Conservation (phyloP, 2,329 filamentous ascomycete genomes). For the Lojkania enalia region DNA sequence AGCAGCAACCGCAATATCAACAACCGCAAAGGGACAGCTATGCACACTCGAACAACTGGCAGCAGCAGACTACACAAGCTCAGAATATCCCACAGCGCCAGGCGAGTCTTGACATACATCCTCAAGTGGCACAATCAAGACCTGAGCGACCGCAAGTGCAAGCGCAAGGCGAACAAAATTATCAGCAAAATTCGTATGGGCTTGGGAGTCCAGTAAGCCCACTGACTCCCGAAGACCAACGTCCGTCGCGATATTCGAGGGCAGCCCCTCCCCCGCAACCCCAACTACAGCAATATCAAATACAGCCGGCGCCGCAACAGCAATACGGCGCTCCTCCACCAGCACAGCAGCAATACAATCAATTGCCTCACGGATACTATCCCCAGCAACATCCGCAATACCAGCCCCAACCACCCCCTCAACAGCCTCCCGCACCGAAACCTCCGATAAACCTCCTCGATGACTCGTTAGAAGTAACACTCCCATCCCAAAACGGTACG, state of each 20-base stretch:
- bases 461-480: slow-evolving; percentile 63
- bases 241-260: slow-evolving; percentile 25
- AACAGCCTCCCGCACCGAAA: slow-evolving; percentile 18
- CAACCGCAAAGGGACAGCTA: slow-evolving; percentile 18
- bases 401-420: slow-evolving; percentile 37
- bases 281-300: slow-evolving; percentile 19
- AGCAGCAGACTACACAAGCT: slow-evolving; percentile 18
- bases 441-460: slow-evolving; percentile 59
- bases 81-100: slow-evolving; percentile 26
- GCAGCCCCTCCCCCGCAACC: slow-evolving; percentile 21
- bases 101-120: slow-evolving; percentile 27
- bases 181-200: slow-evolving; percentile 26
- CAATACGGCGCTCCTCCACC: slow-evolving; percentile 13
- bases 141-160: slow-evolving; percentile 31
- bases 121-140: slow-evolving; percentile 33
- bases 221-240: slow-evolving; percentile 35
- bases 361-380: slow-evolving; percentile 10
- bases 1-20: slow-evolving; percentile 21
- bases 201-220: slow-evolving; percentile 44
- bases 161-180: slow-evolving; percentile 21
- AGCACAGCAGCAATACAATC: slow-evolving; percentile 21
- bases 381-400: slow-evolving; percentile 35
- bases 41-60: slow-evolving; percentile 18
- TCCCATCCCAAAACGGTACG: slow-evolving; percentile 55
- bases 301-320: slow-evolving; percentile 13